Conservation (phyloP, 2,329 filamentous ascomycete species). For the Elsinoe australis region DNA sequence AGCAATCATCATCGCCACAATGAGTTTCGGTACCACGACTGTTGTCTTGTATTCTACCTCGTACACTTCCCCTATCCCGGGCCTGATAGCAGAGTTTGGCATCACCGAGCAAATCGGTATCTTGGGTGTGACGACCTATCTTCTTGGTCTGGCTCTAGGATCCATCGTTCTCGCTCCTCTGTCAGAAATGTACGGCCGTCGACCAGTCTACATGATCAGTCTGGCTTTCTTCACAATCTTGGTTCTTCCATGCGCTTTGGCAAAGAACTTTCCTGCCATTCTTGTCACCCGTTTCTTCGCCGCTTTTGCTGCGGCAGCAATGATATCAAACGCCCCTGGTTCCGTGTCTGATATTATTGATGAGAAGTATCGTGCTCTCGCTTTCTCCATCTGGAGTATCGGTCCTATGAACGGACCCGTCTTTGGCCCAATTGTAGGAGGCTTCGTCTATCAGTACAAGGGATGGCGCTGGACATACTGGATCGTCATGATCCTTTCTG, state of each 20-base stretch:
- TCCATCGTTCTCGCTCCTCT: slow-evolving; percentile 67
- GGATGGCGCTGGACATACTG: slow-evolving; percentile 57
- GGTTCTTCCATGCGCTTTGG: slow-evolving; percentile 63
- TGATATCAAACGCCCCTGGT: slow-evolving; percentile 77
- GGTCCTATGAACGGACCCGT: slow-evolving; percentile 69
- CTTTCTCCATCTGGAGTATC: slow-evolving; percentile 74
- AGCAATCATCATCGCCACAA: slow-evolving; percentile 45
- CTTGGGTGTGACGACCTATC: slow-evolving; percentile 69
- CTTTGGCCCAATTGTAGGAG: slow-evolving; percentile 66
- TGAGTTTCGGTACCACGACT: slow-evolving; percentile 50
- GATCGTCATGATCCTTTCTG: slow-evolving; percentile 63
- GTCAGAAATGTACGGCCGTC: slow-evolving; percentile 61
- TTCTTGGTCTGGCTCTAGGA: slow-evolving; percentile 65
- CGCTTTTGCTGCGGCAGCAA: slow-evolving; percentile 65
- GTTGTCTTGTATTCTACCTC: slow-evolving; percentile 66
- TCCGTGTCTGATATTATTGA: slow-evolving; percentile 76
- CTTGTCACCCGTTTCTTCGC: slow-evolving; percentile 69
- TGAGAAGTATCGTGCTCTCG: slow-evolving; percentile 71
- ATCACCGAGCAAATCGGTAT: slow-evolving; percentile 57
- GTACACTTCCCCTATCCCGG: slow-evolving; percentile 65
- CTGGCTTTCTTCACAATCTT: slow-evolving; percentile 58
- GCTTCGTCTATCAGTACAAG: slow-evolving; percentile 67
- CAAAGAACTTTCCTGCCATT: slow-evolving; percentile 58
- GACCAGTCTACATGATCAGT: slow-evolving; percentile 59
- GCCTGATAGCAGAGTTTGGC: slow-evolving; percentile 60